Base-by-base conservation (phyloP, 1,139 yeast species). In the Hemisphaericaspora xylanilytica region DNA sequence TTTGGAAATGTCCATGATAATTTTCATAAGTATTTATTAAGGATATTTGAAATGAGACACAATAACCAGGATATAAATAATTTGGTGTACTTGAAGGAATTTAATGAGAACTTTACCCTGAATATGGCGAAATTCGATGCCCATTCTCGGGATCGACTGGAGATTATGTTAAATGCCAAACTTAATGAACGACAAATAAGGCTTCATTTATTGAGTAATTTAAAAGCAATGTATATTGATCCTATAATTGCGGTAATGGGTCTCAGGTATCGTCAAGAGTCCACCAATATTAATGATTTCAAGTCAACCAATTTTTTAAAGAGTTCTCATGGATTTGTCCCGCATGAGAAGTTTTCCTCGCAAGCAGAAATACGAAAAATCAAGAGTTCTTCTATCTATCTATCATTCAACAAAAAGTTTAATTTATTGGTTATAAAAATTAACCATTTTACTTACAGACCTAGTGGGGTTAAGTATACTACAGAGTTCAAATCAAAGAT, bases 161-260 rank as follows among this genome's bases (percentile, higher is more conserved):
- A 35, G 3, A 31, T 32, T n/a, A 20, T 32, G 18, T 36, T 35
- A 10, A 36, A 40, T 31, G 39, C 36, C 3, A 33, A 38, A 21
- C 35, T 43, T 7, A 56, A 50, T 42, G 76, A 70, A 44, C 56
- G 59, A 37, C 72, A 67, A 50, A 61, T 61, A 43, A 59, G 73
- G 31, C 61, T 62, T 37, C 56, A 63, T 42, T 51, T 70, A 30
- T 55, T 67, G 48, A 65, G 60, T 34, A 63, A 65, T 43, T 59
- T 70, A 41, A 58, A 58, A 39, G 60, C 61, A 35, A 62, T 69
- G 35, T 70, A 62, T 46, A 49, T 70, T 31, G 73, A 70, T 41
- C 74, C 74, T 29, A 57, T 69, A 33, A 58, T 69, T 44, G 73
- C 72, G 28, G 50, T 68, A 35, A 44, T 58, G 39, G 61, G 59